Percentiles rank a stretch among this genome's conserved stretches.
Conservation (phyloP, 1,139 yeast species). For the Saccharomyces hybrid region DNA sequence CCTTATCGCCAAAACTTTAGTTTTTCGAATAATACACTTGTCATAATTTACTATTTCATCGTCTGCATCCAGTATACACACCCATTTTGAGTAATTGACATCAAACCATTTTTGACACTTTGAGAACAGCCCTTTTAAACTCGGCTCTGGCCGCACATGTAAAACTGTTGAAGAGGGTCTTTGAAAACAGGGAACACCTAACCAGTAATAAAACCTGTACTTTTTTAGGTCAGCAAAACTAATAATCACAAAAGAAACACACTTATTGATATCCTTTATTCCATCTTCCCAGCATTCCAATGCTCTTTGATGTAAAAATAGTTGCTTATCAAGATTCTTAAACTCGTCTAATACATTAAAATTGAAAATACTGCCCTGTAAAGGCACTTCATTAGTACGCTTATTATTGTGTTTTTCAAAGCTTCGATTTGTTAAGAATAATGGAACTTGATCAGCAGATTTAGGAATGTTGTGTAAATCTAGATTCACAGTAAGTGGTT, state of each 20-base stretch:
- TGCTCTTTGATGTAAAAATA: constrained; percentile 46
- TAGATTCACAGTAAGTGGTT: constrained; percentile 28
- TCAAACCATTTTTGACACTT: constrained; percentile 16
- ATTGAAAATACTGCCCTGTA: constrained; percentile 36
- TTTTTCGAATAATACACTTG: too few species aligned
- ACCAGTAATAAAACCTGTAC: constrained; percentile 85
- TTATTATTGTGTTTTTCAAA: constrained; percentile 25
- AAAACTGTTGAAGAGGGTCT: constrained; percentile 33
- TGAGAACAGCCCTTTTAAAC: constrained; percentile 10
- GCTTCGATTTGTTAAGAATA: constrained; percentile 33
- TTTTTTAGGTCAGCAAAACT: constrained; percentile 84
- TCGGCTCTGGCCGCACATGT: constrained; percentile 1
- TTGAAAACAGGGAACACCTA: constrained; percentile 64
- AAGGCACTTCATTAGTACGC: constrained; percentile 3
- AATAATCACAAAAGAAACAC: constrained; percentile 45
- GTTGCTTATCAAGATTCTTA: constrained; percentile 55
- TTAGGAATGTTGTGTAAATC: constrained; percentile 36
- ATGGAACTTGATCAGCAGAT: constrained; percentile 32
- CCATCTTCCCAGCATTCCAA: constrained; percentile 23
- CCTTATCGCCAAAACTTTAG: too few species aligned
- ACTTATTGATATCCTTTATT: constrained; percentile 16
- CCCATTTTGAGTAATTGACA: neutral
- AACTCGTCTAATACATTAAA: constrained; percentile 84
- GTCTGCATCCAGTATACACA: too few species aligned
- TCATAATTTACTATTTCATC: too few species aligned